A percentile compares a stretch with the other conserved stretches of the same genome.
Evolutionary conservation across 768 basidiomycete species (phyloP).

Genomic region (Galerina sulciceps): DNA sequence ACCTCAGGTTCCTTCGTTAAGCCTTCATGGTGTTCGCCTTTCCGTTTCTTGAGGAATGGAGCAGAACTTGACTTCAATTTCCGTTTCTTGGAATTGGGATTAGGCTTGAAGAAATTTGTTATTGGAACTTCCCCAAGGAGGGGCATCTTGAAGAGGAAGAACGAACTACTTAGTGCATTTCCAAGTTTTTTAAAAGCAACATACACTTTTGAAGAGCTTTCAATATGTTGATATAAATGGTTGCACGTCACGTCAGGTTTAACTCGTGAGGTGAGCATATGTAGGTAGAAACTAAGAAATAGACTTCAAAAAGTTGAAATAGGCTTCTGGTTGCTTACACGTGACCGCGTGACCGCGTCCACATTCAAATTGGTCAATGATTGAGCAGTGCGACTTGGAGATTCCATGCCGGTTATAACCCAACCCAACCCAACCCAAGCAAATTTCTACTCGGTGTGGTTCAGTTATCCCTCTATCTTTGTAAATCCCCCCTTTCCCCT

Average conservation of each 20-base stretch:
- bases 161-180: no score
- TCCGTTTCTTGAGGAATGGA: neutral
- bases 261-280: no score
- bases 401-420: no score
- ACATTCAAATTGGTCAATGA: no score
- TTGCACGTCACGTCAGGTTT: no score
- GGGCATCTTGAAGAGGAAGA: slow-evolving; percentile 1
- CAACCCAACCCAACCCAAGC: no score
- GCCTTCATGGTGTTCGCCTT: neutral
- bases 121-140: slow-evolving; percentile 13
- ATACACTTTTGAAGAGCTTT: neutral
- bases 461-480: no score
- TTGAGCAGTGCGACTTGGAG: no score
- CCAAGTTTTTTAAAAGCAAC: no score
- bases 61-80: neutral
- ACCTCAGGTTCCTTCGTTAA: neutral
- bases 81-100: neutral
- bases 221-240: no score
- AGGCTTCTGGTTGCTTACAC: neutral
- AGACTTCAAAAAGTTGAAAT: neutral
- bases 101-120: slow-evolving; percentile 2
- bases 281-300: neutral
- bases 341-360: neutral
- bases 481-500: no score
- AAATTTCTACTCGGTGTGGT: no score